These are phyloP conservation scores for Hyphodiscus hymeniophilus DNA, from an alignment of 495 filamentous ascomycete genomes.

Conservation along the genomic window DNA sequence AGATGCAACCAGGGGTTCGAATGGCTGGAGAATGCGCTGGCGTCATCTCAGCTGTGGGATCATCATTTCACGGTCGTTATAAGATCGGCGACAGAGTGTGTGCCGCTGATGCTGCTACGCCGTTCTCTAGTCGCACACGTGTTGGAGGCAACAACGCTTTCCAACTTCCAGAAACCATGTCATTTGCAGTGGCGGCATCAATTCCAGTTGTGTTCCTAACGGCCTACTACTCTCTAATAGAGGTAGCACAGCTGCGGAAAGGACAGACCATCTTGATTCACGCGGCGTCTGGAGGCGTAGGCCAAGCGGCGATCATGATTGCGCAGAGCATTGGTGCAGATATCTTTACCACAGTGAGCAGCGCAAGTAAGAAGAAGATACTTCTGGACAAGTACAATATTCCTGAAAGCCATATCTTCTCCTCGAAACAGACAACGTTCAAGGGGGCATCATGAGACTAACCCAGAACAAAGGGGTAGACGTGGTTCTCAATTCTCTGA, in stretches of 20 bases:
- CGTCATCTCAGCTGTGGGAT: neutral
- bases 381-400: conserved; percentile 49
- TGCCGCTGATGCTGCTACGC: neutral
- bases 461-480: conserved; percentile 49
- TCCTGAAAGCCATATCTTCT: conserved; percentile 40
- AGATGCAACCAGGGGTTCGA: neutral
- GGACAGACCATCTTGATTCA: conserved; percentile 81
- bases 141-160: neutral
- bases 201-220: conserved; percentile 45
- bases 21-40: conserved; percentile 3
- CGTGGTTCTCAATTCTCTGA: conserved; percentile 42
- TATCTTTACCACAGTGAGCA: conserved; percentile 41
- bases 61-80: neutral
- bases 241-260: conserved; percentile 45
- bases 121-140: neutral
- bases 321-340: conserved; percentile 64
- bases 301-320: conserved; percentile 68
- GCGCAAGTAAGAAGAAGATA: conserved; percentile 39
- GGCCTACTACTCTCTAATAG: conserved; percentile 45
- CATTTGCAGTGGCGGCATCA: conserved; percentile 28
- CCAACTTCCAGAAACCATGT: conserved; percentile 26
- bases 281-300: conserved; percentile 83
- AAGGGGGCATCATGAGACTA: conserved; percentile 27
- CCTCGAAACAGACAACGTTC: conserved; percentile 33
- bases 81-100: conserved; percentile 1